Base-by-base conservation (phyloP, 1,284 basidiomycete genomes). In the Tylopilus sp. region DNA sequence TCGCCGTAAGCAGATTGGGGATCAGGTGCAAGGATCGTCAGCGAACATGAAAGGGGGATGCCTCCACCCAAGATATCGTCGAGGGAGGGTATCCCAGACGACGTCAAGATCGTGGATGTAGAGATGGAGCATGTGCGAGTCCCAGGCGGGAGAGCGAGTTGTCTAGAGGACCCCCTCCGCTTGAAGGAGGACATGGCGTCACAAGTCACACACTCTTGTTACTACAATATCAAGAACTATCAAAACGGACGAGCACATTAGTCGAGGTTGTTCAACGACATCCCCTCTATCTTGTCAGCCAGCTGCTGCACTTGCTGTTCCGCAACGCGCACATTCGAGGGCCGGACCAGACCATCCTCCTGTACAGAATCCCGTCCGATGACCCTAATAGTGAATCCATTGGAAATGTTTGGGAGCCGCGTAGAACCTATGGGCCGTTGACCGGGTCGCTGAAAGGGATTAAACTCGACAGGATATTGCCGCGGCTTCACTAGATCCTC, bases 41-140 rank as follows among this genome's bases (percentile, higher is more conserved):
- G 68, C 10, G 79, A 78, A 50, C 86, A 88, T 12, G 89, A 87
- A 40, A 95, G 76, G 15, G 95, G 92, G n/a, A 97, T 69, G 13
- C 96, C 96, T 23, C 92, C 92, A 50, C 92, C 93, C 29, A 98
- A 79, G 50, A 98, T 80, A 64, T 99, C 97, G 68, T 99, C 96
- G n/a, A 99, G 76, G 5, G 94, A 93, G 12, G 92, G 83, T 6
- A 98, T 84, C 2, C 96, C 97, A 4, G 91, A 92, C 0, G 93
- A 95, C 16, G 88, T 79, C 52, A 91, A 74, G 33, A 77, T 66
- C 0, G 84, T 82, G 10, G 80, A 74, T 12, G 78, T 71, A 1
- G 84, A 79, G 30, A 78, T 77, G 6, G 84, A 77, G 4, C 82
- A 89, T 13, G 77, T 61, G 18, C 82, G 82, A 25, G 89, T 86